Evolutionary conservation across 2,329 filamentous ascomycete genomes (phyloP), one percentile per base, ranked within the genome.

Genomic region (Bretziella fagacearum): DNA sequence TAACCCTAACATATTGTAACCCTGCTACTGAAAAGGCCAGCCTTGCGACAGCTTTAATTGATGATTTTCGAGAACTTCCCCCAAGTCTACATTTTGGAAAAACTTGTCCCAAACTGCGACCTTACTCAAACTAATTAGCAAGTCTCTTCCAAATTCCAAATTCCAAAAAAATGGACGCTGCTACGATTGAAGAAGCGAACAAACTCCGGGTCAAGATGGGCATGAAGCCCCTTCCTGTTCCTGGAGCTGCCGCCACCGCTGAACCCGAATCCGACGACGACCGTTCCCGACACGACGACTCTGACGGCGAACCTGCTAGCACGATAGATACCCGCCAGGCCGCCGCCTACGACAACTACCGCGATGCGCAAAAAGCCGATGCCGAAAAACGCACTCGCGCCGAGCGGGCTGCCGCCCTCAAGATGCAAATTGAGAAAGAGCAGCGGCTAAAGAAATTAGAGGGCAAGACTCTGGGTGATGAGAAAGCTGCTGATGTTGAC

Each of bases 101-200:
- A 25, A 22, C 18, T 18, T 26, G 36, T n/a, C n/a, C 27, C 23
- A 15, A n/a, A 37, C 20, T 27, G 8, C 40, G 29, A n/a, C n/a
- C 40, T 6, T 6, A 17, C 7, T 6, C 15, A 11, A 7, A 11
- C n/a, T 22, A 6, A 6, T 23, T 18, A 47, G 15, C 40, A 35
- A 35, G 23, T 26, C 18, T 8, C n/a, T n/a, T 10, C 20, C 18
- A 41, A 35, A 20, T 7, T 30, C 27, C 46, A 46, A n/a, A n/a
- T n/a, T n/a, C n/a, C 37, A 13, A 44, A 55, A 64, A 55, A 39
- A 77, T 77, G 67, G 75, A 79, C 60, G 68, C 77, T 56, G 75
- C 84, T 37, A 80, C 82, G 23, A 87, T 96, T 59, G 84, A 93
- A 63, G 86, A 95, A 70, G 85, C 84, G 54, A 96, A 96, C 67